A percentile compares a stretch with the other conserved stretches of the same genome.
phyloP scores from a whole-genome alignment of 2,329 filamentous ascomycete genomes.

The Leptographium flavum region DNA sequence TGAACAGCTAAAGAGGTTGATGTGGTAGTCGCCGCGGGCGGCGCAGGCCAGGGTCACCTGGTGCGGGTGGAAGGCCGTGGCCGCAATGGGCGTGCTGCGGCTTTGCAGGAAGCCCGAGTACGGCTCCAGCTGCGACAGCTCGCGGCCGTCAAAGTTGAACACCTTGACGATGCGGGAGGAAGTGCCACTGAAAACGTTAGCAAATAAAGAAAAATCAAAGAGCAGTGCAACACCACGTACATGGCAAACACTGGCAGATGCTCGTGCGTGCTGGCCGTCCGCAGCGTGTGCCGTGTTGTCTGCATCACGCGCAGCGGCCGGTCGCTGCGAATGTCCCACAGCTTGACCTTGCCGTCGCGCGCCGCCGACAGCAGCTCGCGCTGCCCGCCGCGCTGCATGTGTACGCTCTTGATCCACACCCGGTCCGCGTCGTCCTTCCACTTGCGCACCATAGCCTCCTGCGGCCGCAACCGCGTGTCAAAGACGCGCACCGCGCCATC shows the following conservation, averaged over 20 bases:
- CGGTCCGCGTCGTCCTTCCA: conserved; percentile 82
- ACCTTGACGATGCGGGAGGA: conserved; percentile 80
- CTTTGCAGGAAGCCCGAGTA: conserved; percentile 79
- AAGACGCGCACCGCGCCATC: conserved; percentile 92
- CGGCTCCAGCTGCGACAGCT: conserved; percentile 74
- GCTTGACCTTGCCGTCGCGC: conserved; percentile 79
- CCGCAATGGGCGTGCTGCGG: conserved; percentile 67
- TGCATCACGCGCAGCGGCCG: conserved; percentile 58
- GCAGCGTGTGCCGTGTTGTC: conserved; percentile 62
- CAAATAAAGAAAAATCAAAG: not conserved
- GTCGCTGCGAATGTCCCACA: conserved; percentile 93
- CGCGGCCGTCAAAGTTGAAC: conserved; percentile 72
- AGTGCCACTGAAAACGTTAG: conserved; percentile 52
- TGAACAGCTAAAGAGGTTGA: conserved; percentile 69
- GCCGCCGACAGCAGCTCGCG: conserved; percentile 83
- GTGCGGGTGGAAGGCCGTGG: conserved; percentile 91
- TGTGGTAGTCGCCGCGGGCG: conserved; percentile 72
- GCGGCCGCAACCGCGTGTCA: conserved; percentile 70
- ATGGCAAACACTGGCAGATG: conserved; percentile 91
- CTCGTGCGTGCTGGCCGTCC: conserved; percentile 85
- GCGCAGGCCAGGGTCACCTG: conserved; percentile 81
- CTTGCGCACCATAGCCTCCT: conserved; percentile 85
- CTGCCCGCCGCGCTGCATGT: conserved; percentile 91
- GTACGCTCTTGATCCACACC: conserved; percentile 91
- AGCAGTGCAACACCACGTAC: conserved; percentile 38